These are phyloP conservation scores for Trichoderma sp. DNA, from an alignment of 2,329 filamentous ascomycete genomes.

Conservation along the genomic window DNA sequence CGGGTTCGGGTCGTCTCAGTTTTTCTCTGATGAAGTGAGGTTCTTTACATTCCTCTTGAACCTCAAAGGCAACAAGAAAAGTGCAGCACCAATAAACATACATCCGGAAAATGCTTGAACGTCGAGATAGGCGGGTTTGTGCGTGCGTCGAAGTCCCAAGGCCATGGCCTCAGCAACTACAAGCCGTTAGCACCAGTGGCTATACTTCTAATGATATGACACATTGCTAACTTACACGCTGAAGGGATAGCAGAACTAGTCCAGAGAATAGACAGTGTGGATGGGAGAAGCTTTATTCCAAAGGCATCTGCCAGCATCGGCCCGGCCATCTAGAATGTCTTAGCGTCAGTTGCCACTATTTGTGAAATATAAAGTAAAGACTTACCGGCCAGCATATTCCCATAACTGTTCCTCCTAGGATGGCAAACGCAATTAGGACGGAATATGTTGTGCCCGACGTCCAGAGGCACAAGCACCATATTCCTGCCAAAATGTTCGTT, in stretches of 20 bases:
- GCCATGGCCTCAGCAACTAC: constrained; percentile 26
- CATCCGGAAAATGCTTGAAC: constrained; percentile 18
- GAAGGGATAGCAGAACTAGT: constrained; percentile 11
- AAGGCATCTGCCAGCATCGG: constrained; percentile 21
- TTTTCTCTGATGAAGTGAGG: neutral
- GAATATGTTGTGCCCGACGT: constrained; percentile 6
- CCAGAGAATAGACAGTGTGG: constrained; percentile 24
- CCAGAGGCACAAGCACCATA: constrained; percentile 23
- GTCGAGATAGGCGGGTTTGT: constrained; percentile 9
- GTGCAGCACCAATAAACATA: constrained; percentile 17
- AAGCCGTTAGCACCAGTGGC: neutral
- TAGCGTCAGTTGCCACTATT: neutral
- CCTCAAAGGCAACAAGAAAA: constrained; percentile 9
- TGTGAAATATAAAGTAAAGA: neutral
- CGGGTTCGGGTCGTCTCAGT: neutral
- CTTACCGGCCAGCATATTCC: constrained; percentile 21
- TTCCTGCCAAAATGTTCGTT: constrained; percentile 45
- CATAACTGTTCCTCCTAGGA: constrained; percentile 10
- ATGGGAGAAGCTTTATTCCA: constrained; percentile 25
- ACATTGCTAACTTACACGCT: constrained; percentile 2
- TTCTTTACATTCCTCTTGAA: constrained; percentile 3
- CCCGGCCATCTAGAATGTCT: neutral
- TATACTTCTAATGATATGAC: neutral
- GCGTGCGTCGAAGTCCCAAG: neutral
- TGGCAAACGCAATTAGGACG: constrained; percentile 5